Conservation (phyloP, 345 rosid genomes). For the Brassica rapa region DNA sequence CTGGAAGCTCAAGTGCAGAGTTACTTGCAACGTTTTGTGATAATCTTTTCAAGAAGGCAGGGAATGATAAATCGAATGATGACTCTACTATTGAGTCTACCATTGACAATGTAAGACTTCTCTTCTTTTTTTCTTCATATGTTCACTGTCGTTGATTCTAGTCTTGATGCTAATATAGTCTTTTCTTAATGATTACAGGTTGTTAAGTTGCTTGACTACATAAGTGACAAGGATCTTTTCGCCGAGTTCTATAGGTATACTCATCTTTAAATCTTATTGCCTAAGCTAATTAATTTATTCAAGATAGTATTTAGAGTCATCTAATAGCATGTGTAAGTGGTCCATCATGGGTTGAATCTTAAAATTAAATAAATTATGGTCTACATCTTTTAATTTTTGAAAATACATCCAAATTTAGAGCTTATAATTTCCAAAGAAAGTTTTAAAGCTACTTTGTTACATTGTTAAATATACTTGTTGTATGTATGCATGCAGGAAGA, state of each 20-base stretch:
- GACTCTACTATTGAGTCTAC: no score
- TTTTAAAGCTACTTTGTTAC: no score
- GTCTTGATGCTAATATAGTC: background rate
- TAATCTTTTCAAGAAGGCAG: no score
- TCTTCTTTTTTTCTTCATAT: background rate
- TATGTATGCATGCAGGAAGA: slow-evolving; percentile 47
- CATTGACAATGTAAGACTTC: no score
- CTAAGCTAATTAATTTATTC: background rate
- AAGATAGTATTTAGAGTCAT: background rate
- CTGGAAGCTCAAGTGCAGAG: slow-evolving; percentile 39
- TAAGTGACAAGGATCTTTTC: slow-evolving; percentile 74
- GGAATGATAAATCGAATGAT: no score
- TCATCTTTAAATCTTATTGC: background rate
- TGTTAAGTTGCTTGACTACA: slow-evolving; percentile 71
- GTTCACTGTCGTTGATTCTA: background rate
- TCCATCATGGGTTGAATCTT: no score
- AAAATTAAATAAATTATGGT: no score
- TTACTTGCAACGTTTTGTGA: slow-evolving; percentile 25
- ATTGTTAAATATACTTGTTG: no score
- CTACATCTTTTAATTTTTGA: no score
- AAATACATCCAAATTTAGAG: no score
- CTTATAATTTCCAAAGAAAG: no score
- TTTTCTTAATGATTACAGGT: slow-evolving; percentile 21
- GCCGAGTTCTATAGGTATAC: slow-evolving; percentile 64
- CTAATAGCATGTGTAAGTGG: no score